These are phyloP conservation scores for Phlebiopsis flavidoalba DNA, from an alignment of 768 basidiomycete species.

Conservation along the genomic window DNA sequence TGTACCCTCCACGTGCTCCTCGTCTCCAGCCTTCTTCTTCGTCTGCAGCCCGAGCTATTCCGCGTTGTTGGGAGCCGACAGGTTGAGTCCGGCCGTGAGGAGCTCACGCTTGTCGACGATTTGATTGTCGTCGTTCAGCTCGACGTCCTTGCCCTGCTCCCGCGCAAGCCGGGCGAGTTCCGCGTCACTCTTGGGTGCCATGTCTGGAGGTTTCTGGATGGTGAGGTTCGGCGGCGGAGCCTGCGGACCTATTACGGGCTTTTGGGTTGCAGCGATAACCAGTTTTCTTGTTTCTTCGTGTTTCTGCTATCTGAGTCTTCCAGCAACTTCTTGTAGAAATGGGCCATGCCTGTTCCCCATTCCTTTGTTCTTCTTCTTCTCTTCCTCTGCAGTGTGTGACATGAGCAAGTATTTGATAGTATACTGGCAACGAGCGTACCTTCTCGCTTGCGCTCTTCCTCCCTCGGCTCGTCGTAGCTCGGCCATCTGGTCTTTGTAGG, in stretches of 20 bases:
- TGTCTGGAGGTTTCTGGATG: constrained; percentile 67
- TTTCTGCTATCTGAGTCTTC: constrained; percentile 74
- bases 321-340: constrained; percentile 76
- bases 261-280: constrained; percentile 71
- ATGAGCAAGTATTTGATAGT: neutral
- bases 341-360: constrained; percentile 66
- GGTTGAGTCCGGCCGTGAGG: constrained; percentile 86
- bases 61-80: constrained; percentile 81
- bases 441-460: constrained; percentile 85
- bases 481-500: constrained; percentile 95
- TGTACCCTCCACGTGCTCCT: constrained; percentile 43
- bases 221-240: constrained; percentile 62
- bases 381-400: constrained; percentile 33
- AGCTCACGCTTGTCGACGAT: constrained; percentile 95
- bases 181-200: constrained; percentile 60
- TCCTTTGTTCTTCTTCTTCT: constrained; percentile 56
- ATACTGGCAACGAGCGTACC: constrained; percentile 47
- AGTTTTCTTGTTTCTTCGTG: constrained; percentile 88
- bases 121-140: constrained; percentile 95
- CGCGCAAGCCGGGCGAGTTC: constrained; percentile 68
- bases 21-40: constrained; percentile 18
- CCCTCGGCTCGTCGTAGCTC: constrained; percentile 86
- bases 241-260: constrained; percentile 56
- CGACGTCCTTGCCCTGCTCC: constrained; percentile 77
- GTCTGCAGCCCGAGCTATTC: constrained; percentile 47